Evolutionary conservation across 2,329 filamentous ascomycete genomes (phyloP).

Genomic region (Colletotrichum shisoi): DNA sequence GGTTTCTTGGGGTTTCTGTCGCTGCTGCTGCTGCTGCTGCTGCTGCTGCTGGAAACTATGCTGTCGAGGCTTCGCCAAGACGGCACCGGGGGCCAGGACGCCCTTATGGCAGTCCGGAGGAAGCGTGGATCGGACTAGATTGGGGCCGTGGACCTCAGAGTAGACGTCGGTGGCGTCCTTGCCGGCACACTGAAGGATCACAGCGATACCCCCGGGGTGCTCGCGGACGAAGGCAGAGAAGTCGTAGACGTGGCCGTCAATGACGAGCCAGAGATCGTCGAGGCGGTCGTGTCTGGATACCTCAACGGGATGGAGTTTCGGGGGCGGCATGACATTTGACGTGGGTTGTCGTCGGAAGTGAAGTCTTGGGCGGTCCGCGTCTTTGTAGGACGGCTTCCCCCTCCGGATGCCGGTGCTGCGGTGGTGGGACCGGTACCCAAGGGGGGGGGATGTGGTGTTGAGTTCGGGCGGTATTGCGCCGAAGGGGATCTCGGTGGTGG

Average conservation of each 20-base stretch:
- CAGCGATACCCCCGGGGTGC: constrained; percentile 50
- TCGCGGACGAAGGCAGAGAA: constrained; percentile 66
- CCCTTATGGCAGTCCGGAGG: constrained; percentile 59
- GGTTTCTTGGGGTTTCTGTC: neutral
- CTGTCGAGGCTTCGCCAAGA: constrained; percentile 22
- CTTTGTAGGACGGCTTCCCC: constrained; percentile 7
- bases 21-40: constrained; percentile 43
- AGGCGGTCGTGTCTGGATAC: constrained; percentile 57
- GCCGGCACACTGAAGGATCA: constrained; percentile 61
- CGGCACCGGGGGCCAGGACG: constrained; percentile 45
- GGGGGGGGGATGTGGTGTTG: neutral
- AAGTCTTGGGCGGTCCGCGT: neutral
- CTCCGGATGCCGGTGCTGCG: neutral
- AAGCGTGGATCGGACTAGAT: constrained; percentile 53
- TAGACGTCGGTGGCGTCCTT: constrained; percentile 63
- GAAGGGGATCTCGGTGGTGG: constrained; percentile 22
- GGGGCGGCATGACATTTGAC: constrained; percentile 28
- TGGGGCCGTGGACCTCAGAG: constrained; percentile 58
- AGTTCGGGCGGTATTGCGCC: constrained; percentile 34
- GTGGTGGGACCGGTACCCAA: constrained; percentile 19
- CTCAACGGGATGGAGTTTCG: constrained; percentile 52
- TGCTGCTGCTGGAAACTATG: constrained; percentile 6
- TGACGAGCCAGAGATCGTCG: constrained; percentile 69
- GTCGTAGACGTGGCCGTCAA: constrained; percentile 72
- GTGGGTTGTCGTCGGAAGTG: neutral